These are phyloP conservation scores for Cryptococcus neoformans DNA, from an alignment of 1,284 basidiomycete species.

Conservation along the genomic window DNA sequence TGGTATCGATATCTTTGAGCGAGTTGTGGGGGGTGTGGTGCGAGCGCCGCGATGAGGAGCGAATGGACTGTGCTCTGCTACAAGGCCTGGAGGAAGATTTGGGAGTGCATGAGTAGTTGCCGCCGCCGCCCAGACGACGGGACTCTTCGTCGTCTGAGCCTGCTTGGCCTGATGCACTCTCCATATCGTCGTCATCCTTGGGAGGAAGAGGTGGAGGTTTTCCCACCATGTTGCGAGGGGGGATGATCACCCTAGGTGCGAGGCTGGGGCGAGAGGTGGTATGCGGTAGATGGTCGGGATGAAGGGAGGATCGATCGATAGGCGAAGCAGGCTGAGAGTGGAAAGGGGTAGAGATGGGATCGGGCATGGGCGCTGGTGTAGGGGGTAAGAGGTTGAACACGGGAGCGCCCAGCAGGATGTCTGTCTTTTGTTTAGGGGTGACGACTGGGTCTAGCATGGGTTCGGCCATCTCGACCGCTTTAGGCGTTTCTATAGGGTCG, in stretches of 20 bases:
- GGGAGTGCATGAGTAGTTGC: neutral
- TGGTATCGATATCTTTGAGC: conserved; percentile 28
- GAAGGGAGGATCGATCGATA: conserved; percentile 6
- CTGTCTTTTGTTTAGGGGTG: conserved; percentile 1
- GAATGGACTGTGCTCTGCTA: neutral
- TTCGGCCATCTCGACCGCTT: neutral
- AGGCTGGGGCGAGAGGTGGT: neutral
- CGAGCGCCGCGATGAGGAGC: conserved; percentile 6
- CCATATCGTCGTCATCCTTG: conserved; percentile 17
- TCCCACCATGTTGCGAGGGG: neutral
- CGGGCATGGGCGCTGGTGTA: conserved; percentile 30
- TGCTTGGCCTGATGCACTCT: conserved; percentile 23
- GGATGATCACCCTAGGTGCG: neutral
- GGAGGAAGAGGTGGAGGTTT: neutral
- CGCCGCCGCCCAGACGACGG: conserved; percentile 5
- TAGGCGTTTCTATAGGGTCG: neutral
- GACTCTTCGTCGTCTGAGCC: conserved; percentile 26
- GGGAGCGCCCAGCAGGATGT: conserved; percentile 4
- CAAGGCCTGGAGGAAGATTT: neutral
- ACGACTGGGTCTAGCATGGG: conserved; percentile 5
- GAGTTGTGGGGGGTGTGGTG: conserved; percentile 9
- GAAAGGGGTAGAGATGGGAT: conserved; percentile 27
- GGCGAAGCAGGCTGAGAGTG: conserved; percentile 16
- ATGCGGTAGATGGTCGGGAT: conserved; percentile 9
- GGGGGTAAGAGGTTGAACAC: conserved; percentile 29